Evolutionary conservation across 1,139 yeast species (phyloP).

Genomic region (Pichia sp.): DNA sequence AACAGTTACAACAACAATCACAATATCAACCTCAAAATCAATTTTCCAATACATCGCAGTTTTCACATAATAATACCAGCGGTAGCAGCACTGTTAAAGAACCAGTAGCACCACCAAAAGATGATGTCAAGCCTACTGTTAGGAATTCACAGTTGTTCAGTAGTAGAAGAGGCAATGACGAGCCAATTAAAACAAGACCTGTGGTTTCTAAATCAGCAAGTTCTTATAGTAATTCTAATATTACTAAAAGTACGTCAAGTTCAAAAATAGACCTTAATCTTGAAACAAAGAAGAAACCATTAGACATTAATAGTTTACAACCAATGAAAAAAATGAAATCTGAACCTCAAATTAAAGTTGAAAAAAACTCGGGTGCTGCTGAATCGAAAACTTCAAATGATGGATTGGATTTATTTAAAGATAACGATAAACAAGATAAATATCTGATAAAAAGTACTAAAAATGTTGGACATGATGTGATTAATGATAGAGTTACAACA

Average conservation of each 20-base stretch:
- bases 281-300: constrained; percentile 1
- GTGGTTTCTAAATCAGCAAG: background rate
- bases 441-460: background rate
- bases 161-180: constrained; percentile 8
- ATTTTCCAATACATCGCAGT: background rate
- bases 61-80: background rate
- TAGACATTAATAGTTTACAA: constrained; percentile 13
- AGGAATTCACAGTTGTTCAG: constrained; percentile 4
- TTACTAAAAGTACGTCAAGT: background rate
- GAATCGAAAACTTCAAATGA: background rate
- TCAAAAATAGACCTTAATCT: background rate
- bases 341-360: background rate
- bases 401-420: background rate
- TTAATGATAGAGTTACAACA: background rate
- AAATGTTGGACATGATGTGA: background rate
- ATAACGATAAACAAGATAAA: background rate
- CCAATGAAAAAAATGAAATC: constrained; percentile 9
- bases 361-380: background rate
- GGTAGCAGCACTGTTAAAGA: too few species aligned
- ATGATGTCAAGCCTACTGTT: background rate
- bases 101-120: background rate
- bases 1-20: background rate
- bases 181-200: background rate
- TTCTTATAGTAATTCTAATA: background rate
- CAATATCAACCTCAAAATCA: background rate